Evolutionary conservation across 2,329 filamentous ascomycete genomes (phyloP).

Genomic region (Aspergillus tamarii): DNA sequence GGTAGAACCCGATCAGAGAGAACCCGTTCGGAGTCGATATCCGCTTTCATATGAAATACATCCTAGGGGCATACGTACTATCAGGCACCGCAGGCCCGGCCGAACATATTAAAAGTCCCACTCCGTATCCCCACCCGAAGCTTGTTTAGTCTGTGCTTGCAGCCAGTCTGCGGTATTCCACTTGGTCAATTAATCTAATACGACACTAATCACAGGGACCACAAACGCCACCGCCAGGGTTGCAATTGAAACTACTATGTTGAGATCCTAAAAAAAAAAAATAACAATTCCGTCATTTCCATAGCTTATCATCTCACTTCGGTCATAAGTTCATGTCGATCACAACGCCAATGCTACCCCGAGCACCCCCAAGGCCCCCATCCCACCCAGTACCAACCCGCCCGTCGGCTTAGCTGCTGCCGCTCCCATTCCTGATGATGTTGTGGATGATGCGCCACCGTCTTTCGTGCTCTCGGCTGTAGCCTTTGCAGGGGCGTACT

Average conservation of each 20-base stretch:
- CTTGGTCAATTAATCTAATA: not conserved
- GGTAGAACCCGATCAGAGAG: not conserved
- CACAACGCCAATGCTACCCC: conserved; percentile 29
- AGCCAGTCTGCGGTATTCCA: not conserved
- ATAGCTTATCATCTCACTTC: not conserved
- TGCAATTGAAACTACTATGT: not conserved
- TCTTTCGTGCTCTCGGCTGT: conserved; percentile 13
- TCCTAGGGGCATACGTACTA: not conserved
- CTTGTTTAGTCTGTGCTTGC: conserved; percentile 2
- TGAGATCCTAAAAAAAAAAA: not conserved
- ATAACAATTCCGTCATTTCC: not conserved
- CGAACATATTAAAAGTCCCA: not conserved
- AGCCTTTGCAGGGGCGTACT: conserved; percentile 16
- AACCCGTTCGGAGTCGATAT: not conserved
- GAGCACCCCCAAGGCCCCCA: conserved; percentile 28
- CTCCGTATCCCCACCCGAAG: not conserved
- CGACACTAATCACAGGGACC: not conserved
- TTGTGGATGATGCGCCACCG: conserved; percentile 9
- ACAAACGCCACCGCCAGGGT: not conserved
- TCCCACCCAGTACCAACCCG: conserved; percentile 19
- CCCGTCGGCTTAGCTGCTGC: conserved; percentile 22
- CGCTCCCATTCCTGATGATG: conserved; percentile 21
- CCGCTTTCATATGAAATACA: conserved; percentile 1
- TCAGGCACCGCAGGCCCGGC: not conserved
- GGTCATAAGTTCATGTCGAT: conserved; percentile 6